phyloP scores from a whole-genome alignment of 2,329 filamentous ascomycete genomes.

The Cercospora sojina region DNA sequence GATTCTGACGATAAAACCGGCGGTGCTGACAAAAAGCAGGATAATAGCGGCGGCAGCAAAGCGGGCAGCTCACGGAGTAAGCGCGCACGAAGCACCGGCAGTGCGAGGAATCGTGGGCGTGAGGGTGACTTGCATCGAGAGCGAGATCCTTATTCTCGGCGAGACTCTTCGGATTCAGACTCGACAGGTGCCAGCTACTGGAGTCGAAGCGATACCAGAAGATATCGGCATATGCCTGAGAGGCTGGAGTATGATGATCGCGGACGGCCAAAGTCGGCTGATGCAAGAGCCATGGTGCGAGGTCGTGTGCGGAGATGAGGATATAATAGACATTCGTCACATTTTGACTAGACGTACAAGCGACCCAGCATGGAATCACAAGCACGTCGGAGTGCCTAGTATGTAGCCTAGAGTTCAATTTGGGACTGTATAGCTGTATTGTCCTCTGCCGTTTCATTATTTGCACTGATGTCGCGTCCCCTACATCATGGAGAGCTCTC shows the following conservation, averaged over 20 bases:
- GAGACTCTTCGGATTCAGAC: constrained; percentile 10
- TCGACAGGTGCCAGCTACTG: constrained; percentile 1
- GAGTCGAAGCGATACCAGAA: constrained; percentile 4
- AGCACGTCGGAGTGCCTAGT: not conserved
- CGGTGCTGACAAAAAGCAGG: constrained; percentile 14
- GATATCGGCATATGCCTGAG: constrained; percentile 12
- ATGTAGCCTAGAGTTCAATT: not conserved
- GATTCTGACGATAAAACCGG: constrained; percentile 1
- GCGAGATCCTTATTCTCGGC: constrained; percentile 3
- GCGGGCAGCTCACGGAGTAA: constrained; percentile 2
- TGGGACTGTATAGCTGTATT: not conserved
- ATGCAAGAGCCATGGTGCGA: not conserved
- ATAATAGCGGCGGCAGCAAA: constrained; percentile 6
- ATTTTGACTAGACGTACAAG: not conserved
- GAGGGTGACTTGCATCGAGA: not conserved
- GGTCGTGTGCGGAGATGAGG: not conserved
- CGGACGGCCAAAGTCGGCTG: not conserved
- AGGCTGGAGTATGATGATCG: constrained; percentile 10
- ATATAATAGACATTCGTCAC: not conserved
- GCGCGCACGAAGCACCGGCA: not conserved
- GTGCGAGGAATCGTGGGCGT: constrained; percentile 5
- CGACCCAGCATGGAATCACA: not conserved
- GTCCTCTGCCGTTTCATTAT: not conserved
- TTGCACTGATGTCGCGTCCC: not conserved
- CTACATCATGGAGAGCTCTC: not conserved